Percentiles rank a stretch among this genome's conserved stretches.
Conservation (phyloP, 2,329 filamentous ascomycete genomes). For the Pyrenochaeta sp. region DNA sequence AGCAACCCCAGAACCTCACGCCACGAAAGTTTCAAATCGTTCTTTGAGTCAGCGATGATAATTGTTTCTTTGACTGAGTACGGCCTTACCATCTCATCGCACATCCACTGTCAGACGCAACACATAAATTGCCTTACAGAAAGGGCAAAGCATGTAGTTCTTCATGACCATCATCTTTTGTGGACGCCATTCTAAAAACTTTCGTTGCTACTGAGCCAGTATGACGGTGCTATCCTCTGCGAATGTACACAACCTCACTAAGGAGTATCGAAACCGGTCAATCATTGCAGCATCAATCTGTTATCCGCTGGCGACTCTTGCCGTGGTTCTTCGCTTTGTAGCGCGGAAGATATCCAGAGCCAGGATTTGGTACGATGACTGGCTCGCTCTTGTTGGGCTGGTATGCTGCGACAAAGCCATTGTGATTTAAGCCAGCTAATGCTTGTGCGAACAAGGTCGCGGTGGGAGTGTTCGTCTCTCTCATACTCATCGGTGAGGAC, state of each 20-base stretch:
- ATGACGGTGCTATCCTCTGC: conserved; percentile 3
- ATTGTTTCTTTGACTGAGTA: too few species aligned
- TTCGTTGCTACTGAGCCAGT: too few species aligned
- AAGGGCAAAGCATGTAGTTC: too few species aligned
- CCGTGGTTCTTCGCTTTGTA: conserved; percentile 3
- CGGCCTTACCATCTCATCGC: too few species aligned
- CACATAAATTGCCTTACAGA: too few species aligned
- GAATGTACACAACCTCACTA: conserved; percentile 5
- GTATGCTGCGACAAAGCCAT: conserved; percentile 1
- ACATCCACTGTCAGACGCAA: too few species aligned
- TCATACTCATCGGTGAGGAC: conserved; percentile 6
- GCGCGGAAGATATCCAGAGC: conserved; percentile 4
- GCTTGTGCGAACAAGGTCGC: not conserved
- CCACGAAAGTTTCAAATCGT: too few species aligned
- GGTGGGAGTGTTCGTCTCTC: conserved; percentile 4
- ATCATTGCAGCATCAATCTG: conserved; percentile 4
- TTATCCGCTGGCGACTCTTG: conserved; percentile 1
- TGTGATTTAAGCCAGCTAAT: not conserved
- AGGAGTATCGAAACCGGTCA: conserved; percentile 1
- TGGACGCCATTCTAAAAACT: too few species aligned
- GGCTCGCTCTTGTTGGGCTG: conserved; percentile 3
- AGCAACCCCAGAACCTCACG: too few species aligned
- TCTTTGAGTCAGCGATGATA: too few species aligned
- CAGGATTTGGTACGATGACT: conserved; percentile 5
- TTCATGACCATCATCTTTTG: too few species aligned